Evolutionary conservation across 805 yeast species (phyloP).

Genomic region (Saturnispora zaruensis): DNA sequence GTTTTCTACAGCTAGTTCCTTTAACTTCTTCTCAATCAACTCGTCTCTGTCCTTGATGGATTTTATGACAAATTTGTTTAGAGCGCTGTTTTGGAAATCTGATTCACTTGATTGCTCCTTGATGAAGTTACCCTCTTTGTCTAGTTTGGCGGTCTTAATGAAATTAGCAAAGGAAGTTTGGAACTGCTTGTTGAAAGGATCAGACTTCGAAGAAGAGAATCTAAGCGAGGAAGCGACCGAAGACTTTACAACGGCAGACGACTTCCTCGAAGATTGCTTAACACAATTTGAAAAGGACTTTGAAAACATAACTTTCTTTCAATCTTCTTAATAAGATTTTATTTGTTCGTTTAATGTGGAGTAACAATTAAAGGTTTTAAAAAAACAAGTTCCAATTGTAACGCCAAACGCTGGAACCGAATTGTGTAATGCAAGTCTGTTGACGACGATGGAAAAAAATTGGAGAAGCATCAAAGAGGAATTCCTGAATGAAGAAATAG

Average conservation of each 20-base stretch:
- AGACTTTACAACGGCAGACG: neutral
- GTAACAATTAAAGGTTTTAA: no score
- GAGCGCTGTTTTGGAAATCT: slow-evolving; percentile 20
- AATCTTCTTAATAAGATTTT: no score
- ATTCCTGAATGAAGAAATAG: neutral
- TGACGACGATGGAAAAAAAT: neutral
- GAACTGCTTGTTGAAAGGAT: slow-evolving; percentile 9
- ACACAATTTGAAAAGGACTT: slow-evolving; percentile 6
- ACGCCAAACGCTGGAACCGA: neutral
- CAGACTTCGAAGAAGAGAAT: neutral
- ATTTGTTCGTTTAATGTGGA: neutral
- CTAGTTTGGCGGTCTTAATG: slow-evolving; percentile 15
- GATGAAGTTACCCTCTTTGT: slow-evolving; percentile 21
- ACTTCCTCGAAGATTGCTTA: neutral
- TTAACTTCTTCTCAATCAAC: slow-evolving; percentile 22
- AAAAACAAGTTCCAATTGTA: neutral
- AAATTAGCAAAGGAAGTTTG: slow-evolving; percentile 10
- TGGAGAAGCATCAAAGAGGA: neutral
- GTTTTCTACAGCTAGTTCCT: slow-evolving; percentile 17
- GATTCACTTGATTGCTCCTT: slow-evolving; percentile 15
- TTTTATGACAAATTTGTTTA: slow-evolving; percentile 15
- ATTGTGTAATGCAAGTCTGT: neutral
- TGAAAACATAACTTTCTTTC: slow-evolving; percentile 7
- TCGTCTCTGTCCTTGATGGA: slow-evolving; percentile 17
- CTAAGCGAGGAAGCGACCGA: neutral